Base-by-base conservation (phyloP, 371 early-diverging fungal species). In the Chytridium lagenaria region DNA sequence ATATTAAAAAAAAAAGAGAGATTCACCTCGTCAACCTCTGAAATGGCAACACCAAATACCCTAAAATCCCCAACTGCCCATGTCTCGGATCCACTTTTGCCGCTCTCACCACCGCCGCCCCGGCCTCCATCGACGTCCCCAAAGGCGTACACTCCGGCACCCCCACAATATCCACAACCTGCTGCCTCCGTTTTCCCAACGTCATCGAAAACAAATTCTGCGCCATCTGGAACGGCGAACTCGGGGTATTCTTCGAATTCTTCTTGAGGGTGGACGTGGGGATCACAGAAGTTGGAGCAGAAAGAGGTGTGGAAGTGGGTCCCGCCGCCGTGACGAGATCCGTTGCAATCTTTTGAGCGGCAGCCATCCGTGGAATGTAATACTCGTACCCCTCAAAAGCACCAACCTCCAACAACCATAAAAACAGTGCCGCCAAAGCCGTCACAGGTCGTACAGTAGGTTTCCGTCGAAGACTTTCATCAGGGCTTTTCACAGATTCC, bases 1-100 rank as follows among this genome's bases (percentile, higher is more conserved):
- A 37, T 3, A 30, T 28, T 5, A 36, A 61, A 30, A 15, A 37
- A 30, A 31, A 34, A 36, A 61, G 7, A 31, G 3, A 31, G 10
- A 61, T 3, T 3, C 23, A 66, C 66, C 66, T 66, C 22, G 66
- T 66, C 38, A 66, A 37, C 28, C 66, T 38, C 49, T 66, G 66
- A 19, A 66, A 44, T 16, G 66, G 66, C 66, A 66, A 37, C 5
- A 66, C 66, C 19, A 66, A 28, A 30, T 66, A 66, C 39, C 66
- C 66, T 2, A 66, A 44, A 7, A 66, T 44, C 40, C 66, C 66
- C 15, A 66, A 3, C 66, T 66, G 66, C 19, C 44, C 66, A 40
- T 66, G 66, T 26, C 66, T 66, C 39, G 44, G 39, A 44, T 66
- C 66, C 40, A 15, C 44, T 33, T 2, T 26, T 5, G 66, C 66